Evolutionary conservation across 2,329 filamentous ascomycete species (phyloP), one percentile per base, ranked within the genome.

Genomic region (Pseudocercospora pini-densiflorae): DNA sequence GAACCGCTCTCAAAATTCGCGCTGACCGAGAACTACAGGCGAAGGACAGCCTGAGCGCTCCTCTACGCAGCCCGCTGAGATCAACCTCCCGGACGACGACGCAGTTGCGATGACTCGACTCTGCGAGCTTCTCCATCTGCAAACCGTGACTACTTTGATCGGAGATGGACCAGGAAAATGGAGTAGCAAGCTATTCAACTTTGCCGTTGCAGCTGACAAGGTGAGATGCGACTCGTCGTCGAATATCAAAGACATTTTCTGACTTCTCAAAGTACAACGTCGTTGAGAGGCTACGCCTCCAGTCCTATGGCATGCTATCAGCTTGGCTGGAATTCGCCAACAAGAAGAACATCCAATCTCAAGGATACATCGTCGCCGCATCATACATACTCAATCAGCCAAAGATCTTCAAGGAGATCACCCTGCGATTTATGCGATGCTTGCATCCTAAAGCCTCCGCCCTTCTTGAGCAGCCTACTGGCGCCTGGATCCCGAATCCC

Each of bases 31-130:
- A 1, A 16, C 5, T 14, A 14, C 33, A 36, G 21, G 45, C 12
- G 33, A 64, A 64, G 45, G 54, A 61, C 29, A 60, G 63, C 21
- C 23, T 29, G 21, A n/a, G 23, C 12, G 43, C 43, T 1, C n/a
- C 21, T 6, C 10, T 2, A 6, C 33, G 31, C 45, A 49, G 2
- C 40, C 62, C 2, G 51, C 53, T 8, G 49, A 65, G 40, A 51
- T 68, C 24, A 53, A 27, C 2, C 60, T 67, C 1, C 62, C 55
- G 9, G 62, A 68, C 8, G 67, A 69, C n/a, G 54, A 65, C 7
- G 23, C 60, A 1, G 23, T 45, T 12, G 47, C 47, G 16, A 65
- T 69, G 65, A 24, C 21, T 0, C 33, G 40, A 16, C 54, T 69
- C 14, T 65, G 54, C 24, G 2, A 61, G 23, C n/a, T 36, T 0